These are phyloP conservation scores for Dendryphion nanum DNA, from an alignment of 2,329 filamentous ascomycete genomes.

Conservation along the genomic window DNA sequence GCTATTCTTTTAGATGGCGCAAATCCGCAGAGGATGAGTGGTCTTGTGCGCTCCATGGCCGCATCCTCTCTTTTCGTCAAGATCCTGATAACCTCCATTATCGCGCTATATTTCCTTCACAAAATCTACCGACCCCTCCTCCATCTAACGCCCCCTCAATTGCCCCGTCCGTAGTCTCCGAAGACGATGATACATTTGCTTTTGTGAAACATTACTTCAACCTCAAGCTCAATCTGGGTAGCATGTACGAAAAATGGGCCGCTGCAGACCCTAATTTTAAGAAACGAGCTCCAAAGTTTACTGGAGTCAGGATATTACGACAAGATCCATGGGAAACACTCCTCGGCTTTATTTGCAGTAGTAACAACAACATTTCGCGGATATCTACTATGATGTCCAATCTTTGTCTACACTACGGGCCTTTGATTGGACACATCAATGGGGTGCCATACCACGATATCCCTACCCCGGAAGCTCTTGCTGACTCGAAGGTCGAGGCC, in stretches of 20 bases:
- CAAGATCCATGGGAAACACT: slow-evolving; percentile 97
- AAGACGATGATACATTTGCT: slow-evolving; percentile 69
- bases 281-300: slow-evolving; percentile 80
- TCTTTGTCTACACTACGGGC: slow-evolving; percentile 81
- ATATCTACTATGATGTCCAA: slow-evolving; percentile 98
- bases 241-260: slow-evolving; percentile 86
- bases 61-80: slow-evolving; percentile 81
- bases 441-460: slow-evolving; percentile 82
- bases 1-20: slow-evolving; percentile 65
- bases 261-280: slow-evolving; percentile 82
- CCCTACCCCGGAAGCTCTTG: slow-evolving; percentile 72
- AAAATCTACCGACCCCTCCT: slow-evolving; percentile 37
- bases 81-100: slow-evolving; percentile 78
- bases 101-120: slow-evolving; percentile 60
- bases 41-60: slow-evolving; percentile 83
- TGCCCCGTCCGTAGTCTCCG: slow-evolving; percentile 25
- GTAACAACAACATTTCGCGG: slow-evolving; percentile 94
- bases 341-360: slow-evolving; percentile 94
- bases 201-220: slow-evolving; percentile 86
- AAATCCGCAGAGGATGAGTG: slow-evolving; percentile 79
- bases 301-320: slow-evolving; percentile 85
- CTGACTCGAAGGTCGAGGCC: slow-evolving; percentile 70
- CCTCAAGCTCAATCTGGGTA: slow-evolving; percentile 70
- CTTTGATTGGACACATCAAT: slow-evolving; percentile 68
- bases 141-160: slow-evolving; percentile 35